Conservation (phyloP, 176 grass and related monocot genomes). For the Sorghum bicolor region DNA sequence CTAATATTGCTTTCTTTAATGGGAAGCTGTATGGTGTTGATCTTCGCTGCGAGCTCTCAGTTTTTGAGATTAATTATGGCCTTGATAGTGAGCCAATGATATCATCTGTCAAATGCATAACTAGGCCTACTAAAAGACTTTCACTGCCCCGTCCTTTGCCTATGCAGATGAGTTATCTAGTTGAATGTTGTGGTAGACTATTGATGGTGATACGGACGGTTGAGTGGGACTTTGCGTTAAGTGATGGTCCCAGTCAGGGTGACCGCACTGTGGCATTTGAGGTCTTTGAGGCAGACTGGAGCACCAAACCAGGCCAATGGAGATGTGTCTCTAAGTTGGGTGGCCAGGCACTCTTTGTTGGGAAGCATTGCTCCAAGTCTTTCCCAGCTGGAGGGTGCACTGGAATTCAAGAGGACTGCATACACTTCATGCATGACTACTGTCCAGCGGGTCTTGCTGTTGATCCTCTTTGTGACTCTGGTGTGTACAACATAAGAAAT, state of each 20-base stretch:
- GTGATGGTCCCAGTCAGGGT: neutral
- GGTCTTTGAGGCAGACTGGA: conserved; percentile 3
- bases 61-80: neutral
- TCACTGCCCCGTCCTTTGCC: neutral
- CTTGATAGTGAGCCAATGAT: neutral
- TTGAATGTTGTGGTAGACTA: neutral
- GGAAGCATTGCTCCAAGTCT: neutral
- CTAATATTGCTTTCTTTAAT: neutral
- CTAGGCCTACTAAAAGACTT: neutral
- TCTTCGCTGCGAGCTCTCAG: neutral
- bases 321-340: neutral
- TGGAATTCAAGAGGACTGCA: conserved; percentile 5
- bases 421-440: conserved; percentile 7
- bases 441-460: accelerated
- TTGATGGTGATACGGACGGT: neutral
- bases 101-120: neutral
- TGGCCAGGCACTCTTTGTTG: conserved; percentile 4
- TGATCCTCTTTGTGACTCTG: neutral
- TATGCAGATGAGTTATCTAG: neutral
- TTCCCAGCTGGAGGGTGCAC: neutral
- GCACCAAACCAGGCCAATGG: neutral
- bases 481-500: conserved; percentile 6
- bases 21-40: neutral
- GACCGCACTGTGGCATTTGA: neutral
- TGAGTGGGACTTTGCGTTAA: neutral